These are phyloP conservation scores for Eucalyptus polyanthemos DNA, from an alignment of 345 rosid genomes.

Conservation along the genomic window DNA sequence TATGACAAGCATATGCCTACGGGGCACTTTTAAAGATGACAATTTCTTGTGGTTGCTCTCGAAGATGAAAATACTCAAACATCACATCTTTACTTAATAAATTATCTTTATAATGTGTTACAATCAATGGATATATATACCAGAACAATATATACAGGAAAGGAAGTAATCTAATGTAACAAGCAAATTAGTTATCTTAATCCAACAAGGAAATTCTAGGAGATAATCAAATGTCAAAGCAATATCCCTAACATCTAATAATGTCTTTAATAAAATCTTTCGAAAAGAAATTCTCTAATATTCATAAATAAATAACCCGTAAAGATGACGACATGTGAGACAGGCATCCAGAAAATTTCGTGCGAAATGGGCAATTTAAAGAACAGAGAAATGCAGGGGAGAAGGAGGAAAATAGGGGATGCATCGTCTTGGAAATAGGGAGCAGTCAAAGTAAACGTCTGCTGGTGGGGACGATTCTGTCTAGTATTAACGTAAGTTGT, in stretches of 20 bases:
- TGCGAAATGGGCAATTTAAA: background rate
- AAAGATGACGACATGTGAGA: background rate
- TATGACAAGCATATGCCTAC: background rate
- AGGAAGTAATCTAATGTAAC: too few species aligned
- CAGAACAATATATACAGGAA: background rate
- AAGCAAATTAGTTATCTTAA: background rate
- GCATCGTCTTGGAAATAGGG: background rate
- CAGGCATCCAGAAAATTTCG: background rate
- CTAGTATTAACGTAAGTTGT: background rate
- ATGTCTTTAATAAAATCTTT: too few species aligned
- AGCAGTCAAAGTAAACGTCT: background rate
- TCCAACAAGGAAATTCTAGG: background rate
- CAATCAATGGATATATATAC: too few species aligned
- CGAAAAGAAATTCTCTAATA: background rate
- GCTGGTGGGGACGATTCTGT: background rate
- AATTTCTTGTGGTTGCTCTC: too few species aligned
- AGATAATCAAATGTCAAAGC: background rate
- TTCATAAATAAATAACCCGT: background rate
- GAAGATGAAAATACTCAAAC: too few species aligned
- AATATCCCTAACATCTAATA: background rate
- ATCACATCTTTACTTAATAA: background rate
- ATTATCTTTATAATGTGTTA: background rate
- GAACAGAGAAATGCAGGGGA: background rate
- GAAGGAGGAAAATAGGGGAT: background rate
- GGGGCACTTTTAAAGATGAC: background rate